Evolutionary conservation across 2,329 filamentous ascomycete species (phyloP).

Genomic region (Blumeriella jaapii): DNA sequence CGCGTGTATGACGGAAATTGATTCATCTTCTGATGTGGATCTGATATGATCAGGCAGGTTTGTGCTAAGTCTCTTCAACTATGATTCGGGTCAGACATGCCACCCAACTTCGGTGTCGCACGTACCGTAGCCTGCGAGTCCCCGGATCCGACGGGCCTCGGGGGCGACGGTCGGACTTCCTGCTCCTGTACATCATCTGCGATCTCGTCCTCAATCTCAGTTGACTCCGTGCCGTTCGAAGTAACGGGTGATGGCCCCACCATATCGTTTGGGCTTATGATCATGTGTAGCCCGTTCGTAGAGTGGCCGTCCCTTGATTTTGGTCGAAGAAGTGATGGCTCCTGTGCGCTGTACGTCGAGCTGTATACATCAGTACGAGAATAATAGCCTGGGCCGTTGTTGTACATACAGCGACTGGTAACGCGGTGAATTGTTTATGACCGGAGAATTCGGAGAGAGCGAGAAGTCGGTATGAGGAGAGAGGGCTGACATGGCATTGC

Average conservation of each 20-base stretch:
- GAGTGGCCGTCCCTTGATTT: slow-evolving; percentile 31
- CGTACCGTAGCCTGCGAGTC: slow-evolving; percentile 20
- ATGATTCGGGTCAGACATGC: slow-evolving; percentile 12
- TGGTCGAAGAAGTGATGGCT: slow-evolving; percentile 41
- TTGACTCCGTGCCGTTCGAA: slow-evolving; percentile 71
- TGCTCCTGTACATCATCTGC: slow-evolving; percentile 44
- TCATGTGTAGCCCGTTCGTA: slow-evolving; percentile 31
- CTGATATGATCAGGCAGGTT: slow-evolving; percentile 46
- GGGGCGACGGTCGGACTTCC: slow-evolving; percentile 25
- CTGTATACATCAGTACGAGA: slow-evolving; percentile 23
- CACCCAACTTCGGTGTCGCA: slow-evolving; percentile 8
- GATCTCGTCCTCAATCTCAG: slow-evolving; percentile 72
- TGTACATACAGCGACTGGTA: slow-evolving; percentile 40
- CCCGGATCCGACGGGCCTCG: slow-evolving; percentile 23
- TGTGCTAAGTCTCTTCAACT: slow-evolving; percentile 32
- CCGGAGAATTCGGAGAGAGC: slow-evolving; percentile 39
- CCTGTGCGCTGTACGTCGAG: slow-evolving; percentile 33
- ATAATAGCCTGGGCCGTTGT: not conserved
- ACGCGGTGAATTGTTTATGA: slow-evolving; percentile 32
- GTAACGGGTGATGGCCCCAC: slow-evolving; percentile 77
- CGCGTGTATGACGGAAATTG: slow-evolving; percentile 83
- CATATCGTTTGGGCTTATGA: slow-evolving; percentile 53
- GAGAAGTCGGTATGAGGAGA: slow-evolving; percentile 45
- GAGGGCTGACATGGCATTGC: slow-evolving; percentile 42
- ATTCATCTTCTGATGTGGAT: slow-evolving; percentile 57